These are phyloP conservation scores for Sporothrix globosa DNA, from an alignment of 2,329 filamentous ascomycete species.

Conservation along the genomic window DNA sequence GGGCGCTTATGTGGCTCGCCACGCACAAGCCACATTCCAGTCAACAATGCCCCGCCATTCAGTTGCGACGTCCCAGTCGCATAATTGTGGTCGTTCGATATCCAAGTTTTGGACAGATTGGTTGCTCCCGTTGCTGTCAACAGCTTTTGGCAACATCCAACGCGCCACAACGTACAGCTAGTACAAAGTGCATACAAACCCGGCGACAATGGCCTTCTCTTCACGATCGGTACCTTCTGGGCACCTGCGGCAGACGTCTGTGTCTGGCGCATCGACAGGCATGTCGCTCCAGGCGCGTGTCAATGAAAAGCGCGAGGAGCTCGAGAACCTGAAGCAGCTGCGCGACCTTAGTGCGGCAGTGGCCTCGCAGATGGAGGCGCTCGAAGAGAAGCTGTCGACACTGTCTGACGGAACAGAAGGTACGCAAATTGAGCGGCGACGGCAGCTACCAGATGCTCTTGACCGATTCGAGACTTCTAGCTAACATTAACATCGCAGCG, in stretches of 20 bases:
- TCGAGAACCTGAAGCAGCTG: constrained; percentile 76
- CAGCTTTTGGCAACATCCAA: constrained; percentile 3
- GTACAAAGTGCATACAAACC: background rate
- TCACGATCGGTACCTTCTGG: constrained; percentile 56
- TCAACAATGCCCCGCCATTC: constrained; percentile 27
- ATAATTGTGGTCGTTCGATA: background rate
- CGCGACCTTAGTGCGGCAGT: constrained; percentile 77
- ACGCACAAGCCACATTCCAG: constrained; percentile 32
- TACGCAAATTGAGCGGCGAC: constrained; percentile 41
- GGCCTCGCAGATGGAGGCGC: constrained; percentile 78
- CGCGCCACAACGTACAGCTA: background rate
- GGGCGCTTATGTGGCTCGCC: constrained; percentile 31
- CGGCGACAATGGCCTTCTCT: constrained; percentile 35
- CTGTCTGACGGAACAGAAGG: constrained; percentile 82
- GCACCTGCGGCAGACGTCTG: constrained; percentile 67
- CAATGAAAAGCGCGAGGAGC: constrained; percentile 81
- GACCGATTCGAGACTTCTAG: background rate
- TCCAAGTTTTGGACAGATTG: background rate
- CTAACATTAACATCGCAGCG: constrained; percentile 52
- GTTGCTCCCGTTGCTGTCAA: background rate
- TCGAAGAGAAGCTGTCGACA: constrained; percentile 77
- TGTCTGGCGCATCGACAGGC: constrained; percentile 49
- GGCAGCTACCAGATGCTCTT: background rate
- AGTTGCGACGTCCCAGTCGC: constrained; percentile 10
- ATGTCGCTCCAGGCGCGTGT: constrained; percentile 78